phyloP scores from a whole-genome alignment of 495 filamentous ascomycete species.

The Geopyxis carbonaria region DNA sequence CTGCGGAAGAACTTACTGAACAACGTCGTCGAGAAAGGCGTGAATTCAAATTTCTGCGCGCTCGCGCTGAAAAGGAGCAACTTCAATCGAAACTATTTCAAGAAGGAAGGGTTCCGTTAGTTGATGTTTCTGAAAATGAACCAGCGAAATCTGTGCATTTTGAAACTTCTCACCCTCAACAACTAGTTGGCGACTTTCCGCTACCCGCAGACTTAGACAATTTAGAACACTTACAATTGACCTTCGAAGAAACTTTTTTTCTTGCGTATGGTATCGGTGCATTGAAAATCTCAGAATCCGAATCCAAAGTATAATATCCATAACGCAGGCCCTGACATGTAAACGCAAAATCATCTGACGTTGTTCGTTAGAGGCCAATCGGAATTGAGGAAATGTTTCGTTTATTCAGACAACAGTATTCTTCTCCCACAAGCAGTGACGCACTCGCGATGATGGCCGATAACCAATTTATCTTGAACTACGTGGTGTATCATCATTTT shows the following conservation, averaged over 20 bases:
- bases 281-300: slow-evolving; percentile 42
- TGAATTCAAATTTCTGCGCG: slow-evolving; percentile 74
- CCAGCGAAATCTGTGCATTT: too few species aligned
- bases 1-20: slow-evolving; percentile 64
- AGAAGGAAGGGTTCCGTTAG: slow-evolving; percentile 25
- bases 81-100: slow-evolving; percentile 53
- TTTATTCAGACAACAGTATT: slow-evolving; percentile 49
- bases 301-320: slow-evolving; percentile 27
- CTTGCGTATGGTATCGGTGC: slow-evolving; percentile 64
- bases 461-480: slow-evolving; percentile 72
- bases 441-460: slow-evolving; percentile 37
- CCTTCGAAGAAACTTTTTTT: slow-evolving; percentile 84
- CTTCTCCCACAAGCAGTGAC: slow-evolving; percentile 41
- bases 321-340: not conserved
- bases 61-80: slow-evolving; percentile 61
- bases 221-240: slow-evolving; percentile 82
- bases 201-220: slow-evolving; percentile 48
- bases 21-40: slow-evolving; percentile 61
- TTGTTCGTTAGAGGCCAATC: slow-evolving; percentile 25
- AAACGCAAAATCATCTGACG: slow-evolving; percentile 2
- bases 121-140: slow-evolving; percentile 2
- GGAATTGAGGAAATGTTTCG: slow-evolving; percentile 38
- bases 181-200: too few species aligned
- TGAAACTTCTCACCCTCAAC: too few species aligned
- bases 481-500: slow-evolving; percentile 89